A percentile compares a stretch with the other conserved stretches of the same genome.
phyloP scores from a whole-genome alignment of 2,329 filamentous ascomycete genomes.

The Didymella keratinophila region DNA sequence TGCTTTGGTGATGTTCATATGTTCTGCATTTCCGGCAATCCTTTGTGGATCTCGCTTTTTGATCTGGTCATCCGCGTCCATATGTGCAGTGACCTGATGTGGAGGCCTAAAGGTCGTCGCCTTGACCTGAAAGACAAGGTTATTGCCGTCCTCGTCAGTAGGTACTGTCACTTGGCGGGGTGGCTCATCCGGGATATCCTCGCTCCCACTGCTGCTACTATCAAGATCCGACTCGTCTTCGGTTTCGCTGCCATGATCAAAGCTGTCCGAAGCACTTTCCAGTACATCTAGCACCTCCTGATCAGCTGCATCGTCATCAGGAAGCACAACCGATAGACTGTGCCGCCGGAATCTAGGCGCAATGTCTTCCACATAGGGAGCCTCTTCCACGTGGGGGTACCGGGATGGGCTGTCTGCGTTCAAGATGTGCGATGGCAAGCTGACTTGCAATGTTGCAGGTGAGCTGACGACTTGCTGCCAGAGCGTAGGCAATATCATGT shows the following conservation, averaged over 20 bases:
- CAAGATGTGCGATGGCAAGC: conserved; percentile 5
- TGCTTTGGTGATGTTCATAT: conserved; percentile 37
- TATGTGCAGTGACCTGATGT: neutral
- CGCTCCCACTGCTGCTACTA: conserved; percentile 7
- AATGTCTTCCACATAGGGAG: neutral
- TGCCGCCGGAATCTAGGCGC: neutral
- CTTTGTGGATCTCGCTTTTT: conserved; percentile 7
- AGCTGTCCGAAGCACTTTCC: neutral
- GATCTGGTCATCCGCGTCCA: neutral
- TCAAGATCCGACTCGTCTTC: conserved; percentile 1
- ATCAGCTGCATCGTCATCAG: neutral
- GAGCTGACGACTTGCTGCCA: conserved; percentile 30
- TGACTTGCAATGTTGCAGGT: conserved; percentile 13
- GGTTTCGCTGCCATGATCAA: neutral
- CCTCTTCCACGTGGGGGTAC: neutral
- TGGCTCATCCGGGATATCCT: neutral
- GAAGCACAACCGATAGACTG: neutral
- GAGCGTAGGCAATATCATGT: conserved; percentile 29
- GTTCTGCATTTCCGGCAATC: conserved; percentile 27
- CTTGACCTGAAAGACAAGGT: conserved; percentile 32
- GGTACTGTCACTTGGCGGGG: conserved; percentile 14
- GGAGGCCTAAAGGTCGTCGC: conserved; percentile 12
- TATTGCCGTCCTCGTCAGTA: conserved; percentile 35
- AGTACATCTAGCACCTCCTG: neutral
- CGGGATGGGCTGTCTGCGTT: neutral